Percentiles rank a stretch among this genome's conserved stretches.
phyloP scores from a whole-genome alignment of 78 protist species.

The Dictyostelium discoideum region DNA sequence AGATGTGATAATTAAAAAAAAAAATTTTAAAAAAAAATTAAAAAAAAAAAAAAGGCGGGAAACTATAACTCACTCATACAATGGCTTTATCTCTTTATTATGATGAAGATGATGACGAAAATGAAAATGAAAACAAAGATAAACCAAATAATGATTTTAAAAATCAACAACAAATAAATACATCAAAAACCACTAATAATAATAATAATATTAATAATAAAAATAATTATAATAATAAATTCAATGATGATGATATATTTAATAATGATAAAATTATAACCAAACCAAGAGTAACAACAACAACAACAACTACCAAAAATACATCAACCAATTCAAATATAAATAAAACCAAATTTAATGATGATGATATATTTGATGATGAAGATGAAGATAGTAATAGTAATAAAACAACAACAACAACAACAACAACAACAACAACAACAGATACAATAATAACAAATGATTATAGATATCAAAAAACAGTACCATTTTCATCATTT shows the following conservation, averaged over 20 bases:
- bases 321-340: not conserved
- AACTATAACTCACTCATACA: too few species aligned
- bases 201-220: too few species aligned
- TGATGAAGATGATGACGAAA: not conserved
- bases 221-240: not conserved
- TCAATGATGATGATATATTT: not conserved
- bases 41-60: not conserved
- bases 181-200: not conserved
- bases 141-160: not conserved
- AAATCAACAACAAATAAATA: not conserved
- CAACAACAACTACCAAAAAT: not conserved
- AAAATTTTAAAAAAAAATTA: too few species aligned
- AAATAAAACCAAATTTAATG: not conserved
- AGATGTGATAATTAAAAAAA: too few species aligned
- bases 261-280: not conserved
- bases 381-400: not conserved
- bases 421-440: not conserved
- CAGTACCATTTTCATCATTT: constrained; percentile 77
- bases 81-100: not conserved
- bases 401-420: not conserved
- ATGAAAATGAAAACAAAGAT: not conserved
- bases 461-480: constrained; percentile 72
- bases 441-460: not conserved
- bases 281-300: not conserved
- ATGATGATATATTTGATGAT: not conserved